phyloP scores from a whole-genome alignment of 192 early-diverging fungal genomes.

The Entomortierella chlamydospora region DNA sequence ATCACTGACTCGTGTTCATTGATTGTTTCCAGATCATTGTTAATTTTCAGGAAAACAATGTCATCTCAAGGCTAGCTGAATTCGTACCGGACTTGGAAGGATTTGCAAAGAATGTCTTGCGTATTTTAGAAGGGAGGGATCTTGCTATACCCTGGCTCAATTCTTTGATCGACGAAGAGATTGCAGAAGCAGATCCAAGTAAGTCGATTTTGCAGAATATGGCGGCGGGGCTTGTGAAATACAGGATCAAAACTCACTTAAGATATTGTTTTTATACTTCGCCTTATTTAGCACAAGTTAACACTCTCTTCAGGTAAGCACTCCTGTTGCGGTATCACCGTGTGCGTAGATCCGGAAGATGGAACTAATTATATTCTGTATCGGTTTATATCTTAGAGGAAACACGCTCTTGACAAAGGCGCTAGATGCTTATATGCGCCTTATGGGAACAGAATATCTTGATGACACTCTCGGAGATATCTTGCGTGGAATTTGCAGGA shows the following conservation, averaged over 20 bases:
- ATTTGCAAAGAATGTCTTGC: conserved; percentile 52
- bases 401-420: conserved; percentile 75
- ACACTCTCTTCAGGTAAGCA: conserved; percentile 61
- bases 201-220: conserved; percentile 6
- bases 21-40: too few relatives aligned
- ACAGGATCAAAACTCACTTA: background rate
- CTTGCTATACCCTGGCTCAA: conserved; percentile 57
- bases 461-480: conserved; percentile 75
- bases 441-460: conserved; percentile 69
- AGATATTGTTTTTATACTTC: conserved; percentile 16
- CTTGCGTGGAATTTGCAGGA: conserved; percentile 63
- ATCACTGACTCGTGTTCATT: too few relatives aligned
- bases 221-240: too few relatives aligned
- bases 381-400: conserved; percentile 51
- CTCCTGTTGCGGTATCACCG: background rate
- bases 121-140: conserved; percentile 55
- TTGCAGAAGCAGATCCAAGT: conserved; percentile 55
- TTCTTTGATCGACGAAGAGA: conserved; percentile 60
- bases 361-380: background rate
- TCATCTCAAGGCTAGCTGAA: conserved; percentile 55
- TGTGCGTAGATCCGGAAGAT: background rate
- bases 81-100: conserved; percentile 50
- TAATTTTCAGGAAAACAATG: conserved; percentile 55
- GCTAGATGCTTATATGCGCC: conserved; percentile 77
- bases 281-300: conserved; percentile 46